Percentiles rank a stretch among this genome's conserved stretches.
Conservation (phyloP, 176 grass and related monocot genomes). For the Oryza longistaminata region DNA sequence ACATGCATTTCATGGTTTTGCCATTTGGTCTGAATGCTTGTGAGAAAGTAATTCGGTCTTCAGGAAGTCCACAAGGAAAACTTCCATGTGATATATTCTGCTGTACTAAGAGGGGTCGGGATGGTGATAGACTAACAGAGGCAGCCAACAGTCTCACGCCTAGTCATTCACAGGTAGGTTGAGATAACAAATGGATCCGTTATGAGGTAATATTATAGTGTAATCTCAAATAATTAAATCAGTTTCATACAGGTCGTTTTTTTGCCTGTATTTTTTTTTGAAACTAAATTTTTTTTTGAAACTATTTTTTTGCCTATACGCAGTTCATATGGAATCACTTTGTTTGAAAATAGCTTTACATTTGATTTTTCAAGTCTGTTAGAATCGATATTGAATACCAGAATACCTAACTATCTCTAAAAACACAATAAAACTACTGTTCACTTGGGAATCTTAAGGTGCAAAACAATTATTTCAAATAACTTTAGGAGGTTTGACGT, state of each 20-base stretch:
- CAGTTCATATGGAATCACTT: background rate
- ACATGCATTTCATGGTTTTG: conserved; percentile 60
- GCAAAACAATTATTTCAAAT: conserved; percentile 5
- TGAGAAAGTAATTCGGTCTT: conserved; percentile 50
- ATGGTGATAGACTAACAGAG: background rate
- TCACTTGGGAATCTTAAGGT: background rate
- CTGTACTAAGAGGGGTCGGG: background rate
- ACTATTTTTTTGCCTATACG: too few species aligned
- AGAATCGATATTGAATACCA: background rate
- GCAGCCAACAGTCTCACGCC: background rate
- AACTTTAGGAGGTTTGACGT: background rate
- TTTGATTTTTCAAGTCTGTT: background rate
- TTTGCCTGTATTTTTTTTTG: background rate
- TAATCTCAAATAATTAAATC: conserved; percentile 17
- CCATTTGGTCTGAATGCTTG: conserved; percentile 62
- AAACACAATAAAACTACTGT: conserved; percentile 5
- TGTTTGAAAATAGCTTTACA: conserved; percentile 7
- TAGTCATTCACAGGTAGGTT: conserved; percentile 36
- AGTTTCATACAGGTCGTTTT: conserved; percentile 1
- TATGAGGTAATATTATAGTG: conserved; percentile 1
- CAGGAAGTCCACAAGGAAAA: conserved; percentile 8
- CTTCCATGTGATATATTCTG: background rate
- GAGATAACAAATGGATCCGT: background rate
- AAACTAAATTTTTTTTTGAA: too few species aligned
- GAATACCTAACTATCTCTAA: background rate